phyloP scores from a whole-genome alignment of 805 yeast species.

The Pichia manshurica region DNA sequence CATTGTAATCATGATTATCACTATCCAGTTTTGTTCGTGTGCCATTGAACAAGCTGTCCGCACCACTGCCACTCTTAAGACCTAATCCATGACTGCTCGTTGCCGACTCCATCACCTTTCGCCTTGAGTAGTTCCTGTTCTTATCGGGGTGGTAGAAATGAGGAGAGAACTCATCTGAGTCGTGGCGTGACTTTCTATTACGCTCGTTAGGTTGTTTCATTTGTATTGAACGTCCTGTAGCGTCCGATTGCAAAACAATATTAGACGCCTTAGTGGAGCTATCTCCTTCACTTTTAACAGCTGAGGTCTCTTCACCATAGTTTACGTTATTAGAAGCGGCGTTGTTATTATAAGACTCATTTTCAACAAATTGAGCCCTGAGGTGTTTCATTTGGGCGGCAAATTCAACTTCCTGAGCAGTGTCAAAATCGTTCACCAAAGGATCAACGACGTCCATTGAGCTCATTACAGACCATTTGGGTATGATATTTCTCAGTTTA shows the following conservation, averaged over 20 bases:
- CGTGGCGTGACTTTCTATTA: background rate
- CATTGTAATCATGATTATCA: background rate
- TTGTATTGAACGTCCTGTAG: background rate
- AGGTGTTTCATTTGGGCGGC: conserved; percentile 43
- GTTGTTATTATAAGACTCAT: conserved; percentile 6
- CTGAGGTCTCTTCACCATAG: background rate
- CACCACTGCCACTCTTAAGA: background rate
- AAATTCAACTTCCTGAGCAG: conserved; percentile 42
- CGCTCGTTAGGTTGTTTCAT: background rate
- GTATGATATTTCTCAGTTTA: conserved; percentile 24
- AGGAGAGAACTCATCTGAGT: conserved; percentile 2
- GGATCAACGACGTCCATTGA: conserved; percentile 8
- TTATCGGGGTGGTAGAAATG: conserved; percentile 6
- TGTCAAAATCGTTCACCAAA: conserved; percentile 37
- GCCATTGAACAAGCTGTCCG: too few relatives aligned
- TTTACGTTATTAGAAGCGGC: background rate
- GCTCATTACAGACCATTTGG: conserved; percentile 11
- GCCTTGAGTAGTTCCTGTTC: conserved; percentile 2
- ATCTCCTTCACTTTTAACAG: background rate
- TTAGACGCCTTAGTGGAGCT: background rate
- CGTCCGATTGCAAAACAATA: background rate
- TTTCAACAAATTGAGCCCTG: conserved; percentile 30
- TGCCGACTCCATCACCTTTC: conserved; percentile 9
- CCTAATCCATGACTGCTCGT: background rate
- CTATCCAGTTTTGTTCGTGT: too few relatives aligned